Evolutionary conservation across 1,284 basidiomycete species (phyloP).

Genomic region (Naganishia albida): DNA sequence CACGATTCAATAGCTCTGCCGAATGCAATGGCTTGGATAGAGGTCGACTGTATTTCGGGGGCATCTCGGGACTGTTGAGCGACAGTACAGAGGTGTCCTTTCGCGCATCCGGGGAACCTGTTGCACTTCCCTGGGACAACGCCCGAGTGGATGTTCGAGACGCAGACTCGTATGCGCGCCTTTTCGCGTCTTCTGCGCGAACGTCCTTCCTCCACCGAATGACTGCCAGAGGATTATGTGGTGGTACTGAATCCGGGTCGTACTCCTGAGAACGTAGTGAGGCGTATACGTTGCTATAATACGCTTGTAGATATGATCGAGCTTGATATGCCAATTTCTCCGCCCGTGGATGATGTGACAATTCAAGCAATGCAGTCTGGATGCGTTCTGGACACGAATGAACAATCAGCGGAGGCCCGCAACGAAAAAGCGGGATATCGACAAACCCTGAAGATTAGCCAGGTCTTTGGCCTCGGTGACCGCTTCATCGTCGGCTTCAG

Average conservation of each 20-base stretch:
- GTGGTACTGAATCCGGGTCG: constrained; percentile 18
- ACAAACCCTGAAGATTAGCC: constrained; percentile 25
- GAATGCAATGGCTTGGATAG: constrained; percentile 22
- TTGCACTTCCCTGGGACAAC: neutral
- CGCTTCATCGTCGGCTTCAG: constrained; percentile 6
- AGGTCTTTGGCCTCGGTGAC: constrained; percentile 12
- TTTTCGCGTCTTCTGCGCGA: constrained; percentile 23
- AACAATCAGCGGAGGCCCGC: no score
- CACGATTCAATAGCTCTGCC: constrained; percentile 14
- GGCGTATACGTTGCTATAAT: constrained; percentile 45
- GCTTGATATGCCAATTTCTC: constrained; percentile 44
- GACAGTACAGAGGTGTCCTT: constrained; percentile 1
- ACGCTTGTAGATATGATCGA: constrained; percentile 47
- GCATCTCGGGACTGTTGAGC: constrained; percentile 2
- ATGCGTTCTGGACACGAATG: neutral
- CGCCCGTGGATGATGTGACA: constrained; percentile 48
- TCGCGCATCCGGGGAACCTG: neutral
- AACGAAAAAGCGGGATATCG: neutral
- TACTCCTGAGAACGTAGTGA: constrained; percentile 24
- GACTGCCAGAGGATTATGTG: constrained; percentile 28
- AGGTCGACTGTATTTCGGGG: neutral
- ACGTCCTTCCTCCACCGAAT: constrained; percentile 35
- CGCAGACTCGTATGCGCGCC: neutral
- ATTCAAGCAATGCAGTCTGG: constrained; percentile 40
- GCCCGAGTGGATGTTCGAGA: neutral